Evolutionary conservation across 495 filamentous ascomycete species (phyloP).

Genomic region (Annulohypoxylon nitens): DNA sequence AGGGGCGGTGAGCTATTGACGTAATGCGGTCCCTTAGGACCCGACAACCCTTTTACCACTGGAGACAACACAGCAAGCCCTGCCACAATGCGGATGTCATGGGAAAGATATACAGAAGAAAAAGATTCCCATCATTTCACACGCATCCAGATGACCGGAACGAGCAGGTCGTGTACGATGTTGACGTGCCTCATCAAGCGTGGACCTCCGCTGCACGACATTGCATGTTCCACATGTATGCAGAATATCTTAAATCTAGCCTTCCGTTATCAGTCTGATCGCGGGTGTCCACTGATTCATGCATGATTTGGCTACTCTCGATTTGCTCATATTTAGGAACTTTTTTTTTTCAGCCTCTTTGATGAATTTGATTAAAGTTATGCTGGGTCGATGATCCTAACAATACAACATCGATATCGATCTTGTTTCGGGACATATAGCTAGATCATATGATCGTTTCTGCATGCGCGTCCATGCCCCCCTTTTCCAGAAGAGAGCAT

Average conservation of each 20-base stretch:
- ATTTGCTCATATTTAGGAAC: conserved; percentile 24
- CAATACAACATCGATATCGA: conserved; percentile 34
- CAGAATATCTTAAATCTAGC: conserved; percentile 48
- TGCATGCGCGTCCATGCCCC: conserved; percentile 45
- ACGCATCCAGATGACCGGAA: conserved; percentile 43
- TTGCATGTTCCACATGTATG: conserved; percentile 50
- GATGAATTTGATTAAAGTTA: conserved; percentile 30
- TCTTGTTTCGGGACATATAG: conserved; percentile 30
- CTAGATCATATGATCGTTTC: conserved; percentile 47
- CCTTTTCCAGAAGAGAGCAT: conserved; percentile 38
- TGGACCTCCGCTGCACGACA: conserved; percentile 50
- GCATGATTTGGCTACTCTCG: conserved; percentile 34
- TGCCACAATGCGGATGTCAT: conserved; percentile 37
- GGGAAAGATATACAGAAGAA: conserved; percentile 26
- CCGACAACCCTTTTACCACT: conserved; percentile 37
- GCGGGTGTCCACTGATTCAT: conserved; percentile 41
- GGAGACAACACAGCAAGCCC: conserved; percentile 48
- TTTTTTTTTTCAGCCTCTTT: conserved; percentile 31
- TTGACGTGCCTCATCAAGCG: conserved; percentile 49
- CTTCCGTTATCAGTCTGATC: conserved; percentile 35
- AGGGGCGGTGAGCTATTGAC: conserved; percentile 50
- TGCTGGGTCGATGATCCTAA: conserved; percentile 35
- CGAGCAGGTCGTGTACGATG: conserved; percentile 39
- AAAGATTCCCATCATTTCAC: conserved; percentile 32
- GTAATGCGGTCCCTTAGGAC: conserved; percentile 40